Conservation (phyloP, 2,329 filamentous ascomycete genomes). For the Xylaria digitata region DNA sequence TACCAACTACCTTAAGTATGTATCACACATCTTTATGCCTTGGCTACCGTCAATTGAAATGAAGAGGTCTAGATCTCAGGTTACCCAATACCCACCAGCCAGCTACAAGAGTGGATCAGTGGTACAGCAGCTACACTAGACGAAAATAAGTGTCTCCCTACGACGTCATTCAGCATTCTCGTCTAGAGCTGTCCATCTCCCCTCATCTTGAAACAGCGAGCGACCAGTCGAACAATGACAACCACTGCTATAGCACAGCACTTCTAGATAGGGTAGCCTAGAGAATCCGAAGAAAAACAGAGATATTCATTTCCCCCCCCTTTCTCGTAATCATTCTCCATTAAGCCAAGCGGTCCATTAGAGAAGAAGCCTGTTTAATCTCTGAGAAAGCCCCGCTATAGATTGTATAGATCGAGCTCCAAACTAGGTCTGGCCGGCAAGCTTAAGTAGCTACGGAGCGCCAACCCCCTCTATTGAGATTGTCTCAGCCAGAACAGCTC, state of each 20-base stretch:
- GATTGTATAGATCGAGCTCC: constrained; percentile 29
- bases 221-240: constrained; percentile 1
- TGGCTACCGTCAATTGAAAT: background rate
- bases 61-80: background rate
- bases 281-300: background rate
- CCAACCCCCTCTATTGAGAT: constrained; percentile 23
- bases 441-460: constrained; percentile 15
- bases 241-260: background rate
- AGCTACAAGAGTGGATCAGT: constrained; percentile 22
- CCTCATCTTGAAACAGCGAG: constrained; percentile 27
- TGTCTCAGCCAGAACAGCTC: constrained; percentile 18
- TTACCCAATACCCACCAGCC: constrained; percentile 19
- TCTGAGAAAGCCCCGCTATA: constrained; percentile 30
- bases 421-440: constrained; percentile 17
- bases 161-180: constrained; percentile 48
- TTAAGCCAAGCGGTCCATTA: constrained; percentile 11
- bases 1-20: too few species aligned
- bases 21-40: background rate
- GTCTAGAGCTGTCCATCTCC: constrained; percentile 32
- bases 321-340: background rate
- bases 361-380: constrained; percentile 21
- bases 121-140: constrained; percentile 14
- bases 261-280: background rate
- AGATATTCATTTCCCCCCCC: background rate
- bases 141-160: constrained; percentile 39